phyloP scores from a whole-genome alignment of 1,284 basidiomycete genomes.

The Hortiboletus rubellus region DNA sequence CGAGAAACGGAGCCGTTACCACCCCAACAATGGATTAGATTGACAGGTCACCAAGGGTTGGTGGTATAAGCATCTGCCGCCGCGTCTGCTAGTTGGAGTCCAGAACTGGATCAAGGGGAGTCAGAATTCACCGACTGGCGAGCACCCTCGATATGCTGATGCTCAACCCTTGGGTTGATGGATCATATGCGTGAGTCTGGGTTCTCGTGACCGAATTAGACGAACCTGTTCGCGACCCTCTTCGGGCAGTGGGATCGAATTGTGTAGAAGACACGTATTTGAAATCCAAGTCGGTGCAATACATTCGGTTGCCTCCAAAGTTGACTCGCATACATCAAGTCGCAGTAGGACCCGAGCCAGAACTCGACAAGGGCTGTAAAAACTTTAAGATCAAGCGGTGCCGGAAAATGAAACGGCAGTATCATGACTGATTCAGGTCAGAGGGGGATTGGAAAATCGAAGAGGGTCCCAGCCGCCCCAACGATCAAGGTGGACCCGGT shows the following conservation, averaged over 20 bases:
- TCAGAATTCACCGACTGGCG: slow-evolving; percentile 6
- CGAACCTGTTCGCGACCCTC: background rate
- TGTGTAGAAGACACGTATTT: slow-evolving; percentile 12
- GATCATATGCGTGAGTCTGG: slow-evolving; percentile 12
- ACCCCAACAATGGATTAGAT: slow-evolving; percentile 5
- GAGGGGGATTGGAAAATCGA: background rate
- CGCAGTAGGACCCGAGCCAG: slow-evolving; percentile 2
- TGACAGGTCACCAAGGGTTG: background rate
- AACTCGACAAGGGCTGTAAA: slow-evolving; percentile 5
- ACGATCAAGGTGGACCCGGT: background rate
- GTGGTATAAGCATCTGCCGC: background rate
- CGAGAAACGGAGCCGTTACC: background rate
- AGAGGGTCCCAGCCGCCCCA: background rate
- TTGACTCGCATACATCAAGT: background rate
- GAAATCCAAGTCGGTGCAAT: slow-evolving; percentile 16
- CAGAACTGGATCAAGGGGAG: slow-evolving; percentile 11
- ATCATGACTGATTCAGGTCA: slow-evolving; percentile 1
- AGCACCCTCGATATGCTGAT: slow-evolving; percentile 14
- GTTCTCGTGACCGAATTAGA: background rate
- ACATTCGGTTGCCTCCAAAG: background rate
- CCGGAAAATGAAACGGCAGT: background rate
- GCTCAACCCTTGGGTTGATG: slow-evolving; percentile 8
- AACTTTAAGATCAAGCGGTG: slow-evolving; percentile 1
- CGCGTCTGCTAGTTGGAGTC: background rate
- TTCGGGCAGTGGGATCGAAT: background rate